Conservation (phyloP, 495 filamentous ascomycete species). For the Penicillium longicatenatum region DNA sequence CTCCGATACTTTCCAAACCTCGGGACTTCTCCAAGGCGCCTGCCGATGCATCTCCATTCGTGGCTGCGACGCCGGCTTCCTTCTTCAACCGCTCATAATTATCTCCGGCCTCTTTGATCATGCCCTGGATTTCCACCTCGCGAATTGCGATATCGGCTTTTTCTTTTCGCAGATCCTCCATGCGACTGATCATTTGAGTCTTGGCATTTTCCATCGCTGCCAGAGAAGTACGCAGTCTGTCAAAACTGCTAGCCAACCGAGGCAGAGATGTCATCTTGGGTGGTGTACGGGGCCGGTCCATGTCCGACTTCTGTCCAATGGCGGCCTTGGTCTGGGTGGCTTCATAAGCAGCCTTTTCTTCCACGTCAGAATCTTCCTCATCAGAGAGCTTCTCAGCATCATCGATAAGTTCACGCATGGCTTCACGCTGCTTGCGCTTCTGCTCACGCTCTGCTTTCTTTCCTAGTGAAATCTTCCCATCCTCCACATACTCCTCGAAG, state of each 20-base stretch:
- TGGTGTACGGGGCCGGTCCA: conserved; percentile 53
- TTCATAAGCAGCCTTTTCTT: conserved; percentile 83
- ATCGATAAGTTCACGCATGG: conserved; percentile 83
- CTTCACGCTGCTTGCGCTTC: conserved; percentile 61
- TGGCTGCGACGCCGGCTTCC: conserved; percentile 50
- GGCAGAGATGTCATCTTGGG: conserved; percentile 62
- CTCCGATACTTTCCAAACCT: conserved; percentile 46
- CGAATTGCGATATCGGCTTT: conserved; percentile 69
- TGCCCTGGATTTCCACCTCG: conserved; percentile 77
- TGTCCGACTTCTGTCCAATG: conserved; percentile 63
- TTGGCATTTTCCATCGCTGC: conserved; percentile 57
- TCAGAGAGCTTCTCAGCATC: conserved; percentile 69
- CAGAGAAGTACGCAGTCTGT: conserved; percentile 53
- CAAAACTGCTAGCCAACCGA: conserved; percentile 50
- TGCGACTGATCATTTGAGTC: conserved; percentile 53
- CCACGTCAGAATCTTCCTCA: conserved; percentile 77
- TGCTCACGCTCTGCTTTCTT: conserved; percentile 79
- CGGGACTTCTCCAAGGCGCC: conserved; percentile 38
- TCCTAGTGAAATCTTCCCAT: conserved; percentile 77
- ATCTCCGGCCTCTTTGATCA: conserved; percentile 80
- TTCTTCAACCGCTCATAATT: conserved; percentile 65
- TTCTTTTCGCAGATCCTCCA: conserved; percentile 65
- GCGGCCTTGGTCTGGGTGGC: conserved; percentile 81
- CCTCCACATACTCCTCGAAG: conserved; percentile 89
- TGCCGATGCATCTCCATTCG: conserved; percentile 27